Evolutionary conservation across 2,329 filamentous ascomycete genomes (phyloP), one percentile per base, ranked within the genome.

Genomic region (Aspergillus sp.): DNA sequence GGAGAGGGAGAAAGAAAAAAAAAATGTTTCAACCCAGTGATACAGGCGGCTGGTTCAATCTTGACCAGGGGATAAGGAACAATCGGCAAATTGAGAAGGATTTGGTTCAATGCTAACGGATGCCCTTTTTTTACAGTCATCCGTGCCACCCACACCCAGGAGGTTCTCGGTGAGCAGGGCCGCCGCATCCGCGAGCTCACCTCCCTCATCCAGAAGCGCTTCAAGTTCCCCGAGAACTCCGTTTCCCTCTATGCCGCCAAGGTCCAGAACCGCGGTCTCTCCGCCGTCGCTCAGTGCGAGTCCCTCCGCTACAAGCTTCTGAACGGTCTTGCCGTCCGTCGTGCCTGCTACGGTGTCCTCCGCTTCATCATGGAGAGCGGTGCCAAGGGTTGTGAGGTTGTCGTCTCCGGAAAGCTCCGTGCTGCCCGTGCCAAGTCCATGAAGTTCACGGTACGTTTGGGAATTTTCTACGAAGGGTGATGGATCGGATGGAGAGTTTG

Each of bases 191-290:
- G 94, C 79, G 94, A 99, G 86, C 91, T 99, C 81, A 99, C 94
- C 77, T 97, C 91, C 74, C 88, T 99, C 77, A 99, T 99, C 86
- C 95, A 99, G 86, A 97, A 99, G 89, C 92, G 94, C 76, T 99
- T 99, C 90, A 97, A 97, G 86, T 99, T 99, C 88, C 93, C 94
- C 81, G 93, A 97, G 85, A 97, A 97, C 89, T 95, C 89, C 70
- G 94, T 99, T 78, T 97, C 94, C 66, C 91, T 99, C 75, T 99
- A 99, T 80, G 94, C 94, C 81, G 95, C 94, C 80, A 99, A 99
- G 88, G 94, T 99, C 76, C 94, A 97, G 86, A 97, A 97, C 86
- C 93, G 94, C 78, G 94, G 94, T 89, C 92, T 99, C 68, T 97
- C 93, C 73, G 94, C 94, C 76, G 94, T 99, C 81, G 94, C 94